Evolutionary conservation across 2,329 filamentous ascomycete species (phyloP), one percentile per base, ranked within the genome.

Genomic region (Trichoderma cornu-damae): DNA sequence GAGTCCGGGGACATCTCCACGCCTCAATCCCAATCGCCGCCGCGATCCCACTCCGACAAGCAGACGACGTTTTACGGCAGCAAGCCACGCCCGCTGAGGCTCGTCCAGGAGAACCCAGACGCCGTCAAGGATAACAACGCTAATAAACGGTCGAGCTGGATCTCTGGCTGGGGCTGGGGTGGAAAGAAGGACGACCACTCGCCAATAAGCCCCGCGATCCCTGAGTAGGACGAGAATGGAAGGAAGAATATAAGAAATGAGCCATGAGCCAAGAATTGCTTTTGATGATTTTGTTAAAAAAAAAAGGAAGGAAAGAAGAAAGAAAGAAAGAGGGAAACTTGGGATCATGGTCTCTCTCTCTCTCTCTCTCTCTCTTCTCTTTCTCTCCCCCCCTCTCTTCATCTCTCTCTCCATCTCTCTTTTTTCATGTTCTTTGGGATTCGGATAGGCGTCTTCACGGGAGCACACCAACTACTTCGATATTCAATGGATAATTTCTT

Each of bases 11-110:
- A 77, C 22, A 67, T 74, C 54, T 73, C 72, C n/a, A 77, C 74
- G 43, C 73, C 71, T 44, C 74, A 71, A 44, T 77, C 72, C 49
- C 73, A 85, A 73, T 82, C 82, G 26, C 83, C 83, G 14, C 77
- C 83, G 9, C 69, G 70, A 46, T 71, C 72, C 26, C 74, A 78
- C 60, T 72, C 72, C 59, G 79, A 85, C 66, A 82, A 83, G 70
- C 75, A 76, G 59, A 82, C 79, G 35, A 83, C 80, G 1, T 83
- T 82, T 61, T 74, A 82, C 57, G 82, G 81, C 3, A 84, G 84
- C 43, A 94, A 94, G 72, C 85, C 95, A 59, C 82, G 92, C 34
- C 93, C 93, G 6, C 76, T 99, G 62, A 82, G 93, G 14, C 79
- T 99, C 28, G 91, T 97, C 46, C 89, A 94, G 72, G 90, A 96